Percentiles rank a stretch among this genome's conserved stretches.
phyloP scores from a whole-genome alignment of 352 stramenopile genomes.

The Phytophthora lateralis region DNA sequence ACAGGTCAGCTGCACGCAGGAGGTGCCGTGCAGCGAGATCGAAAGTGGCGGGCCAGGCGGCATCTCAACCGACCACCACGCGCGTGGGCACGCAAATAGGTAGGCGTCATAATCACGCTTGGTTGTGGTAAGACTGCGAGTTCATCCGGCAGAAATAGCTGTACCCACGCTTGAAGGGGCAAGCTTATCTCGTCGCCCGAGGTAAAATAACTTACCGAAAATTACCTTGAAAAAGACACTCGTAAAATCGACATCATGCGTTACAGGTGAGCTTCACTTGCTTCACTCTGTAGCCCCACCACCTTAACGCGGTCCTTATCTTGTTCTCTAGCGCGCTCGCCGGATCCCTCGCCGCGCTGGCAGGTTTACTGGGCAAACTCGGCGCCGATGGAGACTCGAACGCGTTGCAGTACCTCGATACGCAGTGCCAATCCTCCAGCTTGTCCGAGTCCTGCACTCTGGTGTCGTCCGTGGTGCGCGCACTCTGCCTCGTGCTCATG shows the following conservation, averaged over 20 bases:
- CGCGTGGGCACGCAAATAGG: constrained; percentile 1
- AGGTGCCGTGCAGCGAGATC: background rate
- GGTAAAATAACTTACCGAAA: no score
- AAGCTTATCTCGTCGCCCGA: background rate
- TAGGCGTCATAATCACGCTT: constrained; percentile 1
- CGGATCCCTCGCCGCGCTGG: constrained; percentile 58
- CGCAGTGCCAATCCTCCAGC: constrained; percentile 24
- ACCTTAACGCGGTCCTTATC: background rate
- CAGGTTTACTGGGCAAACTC: constrained; percentile 68
- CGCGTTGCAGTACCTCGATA: constrained; percentile 30
- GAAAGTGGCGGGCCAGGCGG: constrained; percentile 7
- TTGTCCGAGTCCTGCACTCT: constrained; percentile 24
- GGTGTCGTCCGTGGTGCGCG: constrained; percentile 35
- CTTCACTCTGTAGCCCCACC: background rate
- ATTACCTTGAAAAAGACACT: no score
- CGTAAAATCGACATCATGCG: no score
- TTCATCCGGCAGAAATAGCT: constrained; percentile 23
- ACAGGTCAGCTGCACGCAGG: constrained; percentile 5
- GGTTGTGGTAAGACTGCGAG: constrained; percentile 18
- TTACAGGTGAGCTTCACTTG: no score
- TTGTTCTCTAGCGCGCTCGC: constrained; percentile 48
- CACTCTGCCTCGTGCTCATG: constrained; percentile 72
- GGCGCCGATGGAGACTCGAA: constrained; percentile 42
- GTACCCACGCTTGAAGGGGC: background rate
- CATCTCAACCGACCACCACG: background rate